Conservation (phyloP, 2,329 filamentous ascomycete species). For the Colletotrichum viniferum region DNA sequence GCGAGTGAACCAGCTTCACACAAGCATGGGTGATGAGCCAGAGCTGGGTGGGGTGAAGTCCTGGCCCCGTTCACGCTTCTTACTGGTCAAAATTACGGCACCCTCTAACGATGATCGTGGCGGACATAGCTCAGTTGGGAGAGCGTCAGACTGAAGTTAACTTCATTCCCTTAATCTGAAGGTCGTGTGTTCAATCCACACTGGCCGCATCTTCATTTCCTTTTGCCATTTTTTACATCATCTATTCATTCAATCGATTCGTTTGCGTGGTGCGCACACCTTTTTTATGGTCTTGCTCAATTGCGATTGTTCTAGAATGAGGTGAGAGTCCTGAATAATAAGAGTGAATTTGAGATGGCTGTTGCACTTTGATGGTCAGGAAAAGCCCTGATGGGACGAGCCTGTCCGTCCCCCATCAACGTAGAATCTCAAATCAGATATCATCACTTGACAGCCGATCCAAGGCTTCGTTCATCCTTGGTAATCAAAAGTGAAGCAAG, state of each 20-base stretch:
- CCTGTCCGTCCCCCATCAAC: neutral
- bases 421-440: neutral
- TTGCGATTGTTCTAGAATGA: neutral
- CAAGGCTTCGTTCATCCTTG: neutral
- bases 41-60: neutral
- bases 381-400: neutral
- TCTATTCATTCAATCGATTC: too few species aligned
- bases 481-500: too few species aligned
- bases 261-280: neutral
- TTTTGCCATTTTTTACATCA: neutral
- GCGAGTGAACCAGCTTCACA: neutral
- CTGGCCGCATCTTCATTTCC: constrained; percentile 8
- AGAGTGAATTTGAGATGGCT: neutral
- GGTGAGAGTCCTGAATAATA: neutral
- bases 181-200: neutral
- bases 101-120: too few species aligned
- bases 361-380: neutral
- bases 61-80: neutral
- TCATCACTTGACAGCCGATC: neutral
- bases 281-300: neutral
- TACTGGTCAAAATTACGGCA: neutral
- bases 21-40: neutral
- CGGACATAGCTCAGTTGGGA: constrained; percentile 23
- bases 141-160: constrained; percentile 22
- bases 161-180: constrained; percentile 21